Conservation (phyloP, 139 green algal species). For the Volvox reticuliferus region DNA sequence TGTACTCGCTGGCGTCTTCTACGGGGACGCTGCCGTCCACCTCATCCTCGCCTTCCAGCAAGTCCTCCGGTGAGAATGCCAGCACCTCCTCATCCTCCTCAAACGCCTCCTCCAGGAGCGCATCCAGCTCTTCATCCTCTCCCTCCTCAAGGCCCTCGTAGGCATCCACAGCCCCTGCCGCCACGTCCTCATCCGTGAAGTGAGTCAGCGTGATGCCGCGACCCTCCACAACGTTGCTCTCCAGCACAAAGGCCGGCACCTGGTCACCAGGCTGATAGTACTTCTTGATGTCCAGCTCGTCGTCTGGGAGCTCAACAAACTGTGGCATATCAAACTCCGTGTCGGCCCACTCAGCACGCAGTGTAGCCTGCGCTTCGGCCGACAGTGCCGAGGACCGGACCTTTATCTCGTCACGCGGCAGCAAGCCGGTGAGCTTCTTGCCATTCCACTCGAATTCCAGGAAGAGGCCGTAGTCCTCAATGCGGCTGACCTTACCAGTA, state of each 20-base stretch:
- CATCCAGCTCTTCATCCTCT: constrained; percentile 50
- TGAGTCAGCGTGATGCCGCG: constrained; percentile 60
- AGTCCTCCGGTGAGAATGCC: constrained; percentile 43
- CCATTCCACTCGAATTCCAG: constrained; percentile 53
- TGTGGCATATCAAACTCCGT: constrained; percentile 42
- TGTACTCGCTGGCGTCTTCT: neutral
- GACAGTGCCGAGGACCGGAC: constrained; percentile 26
- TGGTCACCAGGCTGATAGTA: constrained; percentile 44
- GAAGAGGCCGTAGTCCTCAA: constrained; percentile 62
- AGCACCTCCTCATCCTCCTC: constrained; percentile 27
- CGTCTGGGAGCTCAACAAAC: constrained; percentile 15
- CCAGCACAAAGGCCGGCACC: constrained; percentile 61
- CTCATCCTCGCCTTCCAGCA: constrained; percentile 36
- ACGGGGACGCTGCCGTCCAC: neutral
- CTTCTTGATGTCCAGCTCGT: constrained; percentile 43
- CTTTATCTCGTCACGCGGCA: constrained; percentile 44
- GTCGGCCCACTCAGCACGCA: constrained; percentile 40
- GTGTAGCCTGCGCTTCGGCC: neutral
- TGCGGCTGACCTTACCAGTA: constrained; percentile 48
- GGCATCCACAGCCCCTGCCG: constrained; percentile 41
- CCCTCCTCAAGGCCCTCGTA: constrained; percentile 38
- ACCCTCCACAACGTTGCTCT: constrained; percentile 35
- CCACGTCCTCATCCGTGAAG: constrained; percentile 60
- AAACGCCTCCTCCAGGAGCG: constrained; percentile 32
- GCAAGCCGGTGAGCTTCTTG: constrained; percentile 48